phyloP scores from a whole-genome alignment of 768 basidiomycete genomes.

The Xerocomellus intermedius region DNA sequence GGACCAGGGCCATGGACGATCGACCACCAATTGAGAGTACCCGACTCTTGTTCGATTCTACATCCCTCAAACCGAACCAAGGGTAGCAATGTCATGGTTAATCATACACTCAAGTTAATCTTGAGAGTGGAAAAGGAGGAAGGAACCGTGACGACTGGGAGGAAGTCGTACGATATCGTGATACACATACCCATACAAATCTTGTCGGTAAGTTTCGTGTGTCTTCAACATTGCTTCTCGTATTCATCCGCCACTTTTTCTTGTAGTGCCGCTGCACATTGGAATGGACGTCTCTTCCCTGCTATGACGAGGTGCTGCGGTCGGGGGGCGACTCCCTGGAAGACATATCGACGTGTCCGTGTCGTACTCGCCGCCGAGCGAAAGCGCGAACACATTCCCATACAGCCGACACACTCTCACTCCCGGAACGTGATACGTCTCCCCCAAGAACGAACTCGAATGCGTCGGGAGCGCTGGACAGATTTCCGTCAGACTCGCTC shows the following conservation, averaged over 20 bases:
- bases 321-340: conserved; percentile 6
- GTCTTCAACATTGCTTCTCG: background rate
- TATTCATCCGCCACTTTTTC: background rate
- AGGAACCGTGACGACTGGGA: conserved; percentile 63
- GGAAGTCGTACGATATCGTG: conserved; percentile 81
- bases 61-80: conserved; percentile 68
- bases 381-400: conserved; percentile 1
- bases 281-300: conserved; percentile 76
- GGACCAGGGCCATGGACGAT: conserved; percentile 89
- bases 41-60: conserved; percentile 57
- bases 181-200: conserved; percentile 85
- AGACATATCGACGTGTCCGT: conserved; percentile 41
- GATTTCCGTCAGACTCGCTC: conserved; percentile 32
- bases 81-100: conserved; percentile 65
- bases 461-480: conserved; percentile 15
- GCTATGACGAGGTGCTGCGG: conserved; percentile 50
- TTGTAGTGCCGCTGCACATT: conserved; percentile 76
- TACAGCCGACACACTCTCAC: background rate
- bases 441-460: conserved; percentile 33
- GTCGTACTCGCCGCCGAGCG: conserved; percentile 28
- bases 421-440: conserved; percentile 31
- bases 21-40: conserved; percentile 65
- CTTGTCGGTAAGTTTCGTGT: conserved; percentile 63
- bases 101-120: conserved; percentile 77
- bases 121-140: conserved; percentile 84